A percentile compares a stretch with the other conserved stretches of the same genome.
Conservation (phyloP, 345 rosid genomes). For the Eucalyptus regnans region DNA sequence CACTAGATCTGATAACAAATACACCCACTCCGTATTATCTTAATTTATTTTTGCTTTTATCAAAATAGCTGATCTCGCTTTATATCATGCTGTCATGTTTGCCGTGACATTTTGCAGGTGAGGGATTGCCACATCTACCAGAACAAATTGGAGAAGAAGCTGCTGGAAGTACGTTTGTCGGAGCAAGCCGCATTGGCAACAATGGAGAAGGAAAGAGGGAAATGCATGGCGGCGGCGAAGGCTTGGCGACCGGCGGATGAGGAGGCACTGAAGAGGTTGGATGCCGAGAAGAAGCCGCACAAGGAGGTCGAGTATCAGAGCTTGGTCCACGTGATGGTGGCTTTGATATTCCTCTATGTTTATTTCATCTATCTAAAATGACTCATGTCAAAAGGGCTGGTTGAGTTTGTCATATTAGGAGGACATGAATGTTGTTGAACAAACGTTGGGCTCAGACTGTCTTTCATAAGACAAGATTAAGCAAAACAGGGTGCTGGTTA, state of each 20-base stretch:
- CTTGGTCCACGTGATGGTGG: conserved; percentile 18
- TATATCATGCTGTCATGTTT: not conserved
- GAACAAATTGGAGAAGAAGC: conserved; percentile 24
- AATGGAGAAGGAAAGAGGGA: conserved; percentile 32
- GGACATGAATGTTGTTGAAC: not conserved
- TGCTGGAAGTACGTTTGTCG: conserved; percentile 2
- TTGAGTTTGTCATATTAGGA: not conserved
- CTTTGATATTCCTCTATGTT: conserved; percentile 9
- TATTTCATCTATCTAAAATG: not conserved
- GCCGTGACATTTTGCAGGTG: conserved; percentile 1
- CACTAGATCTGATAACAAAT: not conserved
- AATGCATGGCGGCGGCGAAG: conserved; percentile 8
- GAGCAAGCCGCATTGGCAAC: conserved; percentile 20
- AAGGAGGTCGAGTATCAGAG: conserved; percentile 8
- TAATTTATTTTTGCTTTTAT: not conserved
- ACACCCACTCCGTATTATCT: not conserved
- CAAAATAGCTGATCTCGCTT: not conserved
- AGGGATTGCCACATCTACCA: conserved; percentile 41
- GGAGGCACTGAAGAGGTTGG: conserved; percentile 6
- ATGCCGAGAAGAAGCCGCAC: conserved; percentile 5
- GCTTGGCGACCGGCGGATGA: not conserved
- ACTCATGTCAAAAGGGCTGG: not conserved
- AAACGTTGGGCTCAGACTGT: not conserved
- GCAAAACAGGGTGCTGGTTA: not conserved
- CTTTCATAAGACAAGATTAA: not conserved